phyloP scores from a whole-genome alignment of 371 early-diverging fungal genomes.

The Zopfochytrium polystomum region DNA sequence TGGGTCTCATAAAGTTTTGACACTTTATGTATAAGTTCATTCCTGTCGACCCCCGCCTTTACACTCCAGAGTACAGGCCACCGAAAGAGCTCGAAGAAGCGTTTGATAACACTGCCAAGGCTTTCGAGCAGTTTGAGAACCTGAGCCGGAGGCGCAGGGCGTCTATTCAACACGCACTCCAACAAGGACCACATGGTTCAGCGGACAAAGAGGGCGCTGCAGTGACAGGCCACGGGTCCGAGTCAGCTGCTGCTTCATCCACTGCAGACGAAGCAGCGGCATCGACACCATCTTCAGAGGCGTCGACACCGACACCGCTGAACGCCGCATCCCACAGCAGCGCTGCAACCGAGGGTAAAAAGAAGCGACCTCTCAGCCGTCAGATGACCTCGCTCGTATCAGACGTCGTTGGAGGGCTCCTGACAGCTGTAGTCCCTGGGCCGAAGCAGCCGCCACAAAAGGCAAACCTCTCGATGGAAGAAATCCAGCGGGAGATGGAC shows the following conservation, averaged over 20 bases:
- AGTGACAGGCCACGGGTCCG: neutral
- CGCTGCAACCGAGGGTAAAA: slow-evolving; percentile 11
- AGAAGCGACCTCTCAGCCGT: slow-evolving; percentile 10
- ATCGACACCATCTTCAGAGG: neutral
- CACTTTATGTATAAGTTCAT: slow-evolving; percentile 19
- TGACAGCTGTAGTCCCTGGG: slow-evolving; percentile 10
- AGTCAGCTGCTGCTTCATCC: too few species aligned
- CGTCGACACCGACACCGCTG: neutral
- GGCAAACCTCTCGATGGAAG: slow-evolving; percentile 11
- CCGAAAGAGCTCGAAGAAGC: slow-evolving; percentile 20
- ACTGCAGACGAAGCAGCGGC: too few species aligned
- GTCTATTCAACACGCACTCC: slow-evolving; percentile 6
- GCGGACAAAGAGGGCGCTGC: neutral
- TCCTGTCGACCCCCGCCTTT: slow-evolving; percentile 27
- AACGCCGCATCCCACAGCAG: neutral
- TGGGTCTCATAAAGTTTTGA: neutral
- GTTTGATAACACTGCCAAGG: slow-evolving; percentile 15
- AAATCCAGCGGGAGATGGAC: slow-evolving; percentile 17
- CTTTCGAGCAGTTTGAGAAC: slow-evolving; percentile 26
- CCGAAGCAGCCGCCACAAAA: slow-evolving; percentile 1
- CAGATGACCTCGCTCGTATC: too few species aligned
- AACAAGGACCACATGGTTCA: too few species aligned
- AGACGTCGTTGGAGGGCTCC: slow-evolving; percentile 14
- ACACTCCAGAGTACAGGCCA: slow-evolving; percentile 24
- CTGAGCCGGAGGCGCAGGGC: slow-evolving; percentile 4